Base-by-base conservation (phyloP, 441 rosid species). In the Breynia disticha region DNA sequence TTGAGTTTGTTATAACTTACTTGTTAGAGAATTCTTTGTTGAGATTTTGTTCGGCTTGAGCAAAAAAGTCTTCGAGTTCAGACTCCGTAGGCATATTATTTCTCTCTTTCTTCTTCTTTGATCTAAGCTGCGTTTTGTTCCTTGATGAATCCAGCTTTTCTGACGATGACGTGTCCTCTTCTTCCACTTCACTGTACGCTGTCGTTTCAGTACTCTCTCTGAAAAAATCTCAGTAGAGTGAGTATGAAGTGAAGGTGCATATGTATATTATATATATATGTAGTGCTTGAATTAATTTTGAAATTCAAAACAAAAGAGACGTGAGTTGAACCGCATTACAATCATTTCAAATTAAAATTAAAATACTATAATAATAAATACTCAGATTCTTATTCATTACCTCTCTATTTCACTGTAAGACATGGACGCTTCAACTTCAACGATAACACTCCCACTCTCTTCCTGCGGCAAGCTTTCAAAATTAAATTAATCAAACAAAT, bases 21-120 rank as follows among this genome's bases (percentile, higher is more conserved):
- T 83, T 83, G 39, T 80, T 76, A 32, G 66, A 56, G 59, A 79
- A 81, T 52, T 66, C 70, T 53, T 79, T 63, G 6, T 68, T 73
- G 8, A 75, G 46, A 0, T 67, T 59, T 28, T 77, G 78, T 71
- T 90, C 94, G 5, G 87, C 87, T 42, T 63, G 70, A 0, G 63
- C 49, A 39, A 90, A 90, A 73, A 90, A 86, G 7, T 80, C 80
- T 15, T 90, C 80, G n/a, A 90, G 70, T 61, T 90, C 89, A 0
- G 61, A 20, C 32, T 67, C 75, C 22, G 82, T 65, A 7, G 87
- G 80, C 75, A 64, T 75, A 67, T 66, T 78, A 69, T 56, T 56
- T 56, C 10, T 72, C 11, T 67, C 19, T 69, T 66, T 78, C 71
- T 56, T 56, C 58, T 11, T 72, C 11, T 67, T 20, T 69, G 67